Base-by-base conservation (phyloP, 169 alveolate genomes). In the Plasmodium sp. region DNA sequence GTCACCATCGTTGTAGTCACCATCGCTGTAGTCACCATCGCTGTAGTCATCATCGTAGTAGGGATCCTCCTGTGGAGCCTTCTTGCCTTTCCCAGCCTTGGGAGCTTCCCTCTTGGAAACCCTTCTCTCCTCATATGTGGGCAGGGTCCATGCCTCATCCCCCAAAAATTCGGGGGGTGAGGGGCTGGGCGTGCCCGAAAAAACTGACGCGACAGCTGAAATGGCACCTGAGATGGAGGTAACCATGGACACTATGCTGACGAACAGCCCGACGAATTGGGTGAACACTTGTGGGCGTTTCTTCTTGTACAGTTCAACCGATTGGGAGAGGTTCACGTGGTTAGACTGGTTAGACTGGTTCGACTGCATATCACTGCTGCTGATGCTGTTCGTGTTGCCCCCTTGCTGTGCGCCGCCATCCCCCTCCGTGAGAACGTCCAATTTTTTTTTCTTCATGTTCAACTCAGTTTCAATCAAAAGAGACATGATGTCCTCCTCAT, bases 131-230 rank as follows among this genome's bases (percentile, higher is more conserved):
- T 56, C 54, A 48, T 88, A 80, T 10, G 81, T 80, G 51, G 90
- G 83, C 16, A 88, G 81, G 5, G 14, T 14, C 36, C 84, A 56
- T 7, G 72, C 56, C 45, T 88, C 84, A 41, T 88, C 81, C 0
- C 91, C 90, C 72, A 88, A 88, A 80, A 88, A 88, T 77, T 71
- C 18, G 67, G 88, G 91, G 6, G 94, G 94, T 4, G 94, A 79
- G 31, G 94, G 94, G 54, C 84, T 81, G 41, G 81, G 54, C 0
- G 56, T 14, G 18, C 83, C 75, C 16, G 88, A 39, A 56, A 88
- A 88, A 31, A 62, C 27, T 22, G 94, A 33, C 16, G 94, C 33
- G n/a, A 88, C 75, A 58, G 91, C 94, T 39, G 94, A 88, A 31
- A 88, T 67, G n/a, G 90, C 90, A 36, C 94, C 94, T 31, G 94